A percentile compares a stretch with the other conserved stretches of the same genome.
These are phyloP conservation scores for Gracilaria gracilis DNA, from an alignment of 23 red algal genomes.

Conservation along the genomic window DNA sequence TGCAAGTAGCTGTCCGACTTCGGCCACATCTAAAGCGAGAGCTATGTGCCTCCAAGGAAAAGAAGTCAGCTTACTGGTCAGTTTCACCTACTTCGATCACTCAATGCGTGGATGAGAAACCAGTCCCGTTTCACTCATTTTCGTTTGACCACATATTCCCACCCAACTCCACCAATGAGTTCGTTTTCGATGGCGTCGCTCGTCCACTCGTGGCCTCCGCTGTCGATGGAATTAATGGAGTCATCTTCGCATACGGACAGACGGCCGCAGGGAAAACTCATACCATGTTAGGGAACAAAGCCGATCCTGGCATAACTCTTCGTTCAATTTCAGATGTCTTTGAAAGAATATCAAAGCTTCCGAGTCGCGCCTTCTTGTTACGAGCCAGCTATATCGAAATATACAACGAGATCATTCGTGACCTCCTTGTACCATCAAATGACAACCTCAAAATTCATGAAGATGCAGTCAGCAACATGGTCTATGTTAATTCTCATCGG, in stretches of 20 bases:
- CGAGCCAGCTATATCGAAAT: slow-evolving; percentile 91
- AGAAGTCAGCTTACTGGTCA: background rate
- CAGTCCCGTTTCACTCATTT: slow-evolving; percentile 23
- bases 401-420: slow-evolving; percentile 91
- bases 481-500: slow-evolving; percentile 75
- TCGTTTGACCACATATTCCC: slow-evolving; percentile 20
- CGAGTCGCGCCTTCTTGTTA: slow-evolving; percentile 60
- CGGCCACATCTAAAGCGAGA: slow-evolving; percentile 77
- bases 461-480: slow-evolving; percentile 57
- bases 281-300: slow-evolving; percentile 81
- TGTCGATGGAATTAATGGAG: slow-evolving; percentile 76
- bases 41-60: background rate
- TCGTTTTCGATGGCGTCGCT: slow-evolving; percentile 52
- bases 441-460: slow-evolving; percentile 83
- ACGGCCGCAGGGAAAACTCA: slow-evolving; percentile 90
- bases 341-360: slow-evolving; percentile 33
- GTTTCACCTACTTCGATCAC: background rate
- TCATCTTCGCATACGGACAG: slow-evolving; percentile 94
- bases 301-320: slow-evolving; percentile 73
- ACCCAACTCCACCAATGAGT: slow-evolving; percentile 38
- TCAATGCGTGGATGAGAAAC: slow-evolving; percentile 26
- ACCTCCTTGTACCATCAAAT: slow-evolving; percentile 73
- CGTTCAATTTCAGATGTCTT: slow-evolving; percentile 71
- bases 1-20: slow-evolving; percentile 74
- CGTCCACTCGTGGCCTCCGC: slow-evolving; percentile 64